Conservation (phyloP, 805 yeast species). For the Wickerhamomyces chambardii region DNA sequence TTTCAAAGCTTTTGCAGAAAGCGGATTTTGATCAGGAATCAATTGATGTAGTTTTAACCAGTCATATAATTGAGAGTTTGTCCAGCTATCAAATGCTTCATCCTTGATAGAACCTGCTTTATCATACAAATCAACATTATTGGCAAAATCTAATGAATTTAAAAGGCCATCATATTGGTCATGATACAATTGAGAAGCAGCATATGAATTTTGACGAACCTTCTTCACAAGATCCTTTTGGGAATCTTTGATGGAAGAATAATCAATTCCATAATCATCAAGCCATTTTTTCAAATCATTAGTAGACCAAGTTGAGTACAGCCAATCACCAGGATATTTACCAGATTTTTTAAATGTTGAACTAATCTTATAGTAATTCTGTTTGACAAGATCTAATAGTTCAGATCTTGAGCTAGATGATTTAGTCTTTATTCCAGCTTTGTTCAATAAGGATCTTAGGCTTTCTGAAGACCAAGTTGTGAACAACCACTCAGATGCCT, state of each 20-base stretch:
- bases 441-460: conserved; percentile 23
- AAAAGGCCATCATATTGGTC: conserved; percentile 29
- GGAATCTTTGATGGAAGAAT: conserved; percentile 25
- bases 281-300: conserved; percentile 43
- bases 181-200: conserved; percentile 28
- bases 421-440: conserved; percentile 20
- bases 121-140: conserved; percentile 26
- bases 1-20: conserved; percentile 23
- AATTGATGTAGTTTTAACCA: conserved; percentile 43
- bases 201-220: conserved; percentile 35
- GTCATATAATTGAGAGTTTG: conserved; percentile 41
- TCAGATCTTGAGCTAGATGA: conserved; percentile 24
- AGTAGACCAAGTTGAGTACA: conserved; percentile 44
- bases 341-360: conserved; percentile 28
- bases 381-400: conserved; percentile 30
- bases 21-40: conserved; percentile 23
- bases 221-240: conserved; percentile 36
- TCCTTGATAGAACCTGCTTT: conserved; percentile 30
- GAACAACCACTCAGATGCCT: conserved; percentile 33
- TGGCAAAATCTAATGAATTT: conserved; percentile 28
- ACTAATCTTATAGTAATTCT: conserved; percentile 30
- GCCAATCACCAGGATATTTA: conserved; percentile 39
- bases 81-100: conserved; percentile 41
- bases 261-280: conserved; percentile 29
- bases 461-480: conserved; percentile 32